These are phyloP conservation scores for Sporisorium iseilematis-ciliati DNA, from an alignment of 1,284 basidiomycete genomes.

Conservation along the genomic window DNA sequence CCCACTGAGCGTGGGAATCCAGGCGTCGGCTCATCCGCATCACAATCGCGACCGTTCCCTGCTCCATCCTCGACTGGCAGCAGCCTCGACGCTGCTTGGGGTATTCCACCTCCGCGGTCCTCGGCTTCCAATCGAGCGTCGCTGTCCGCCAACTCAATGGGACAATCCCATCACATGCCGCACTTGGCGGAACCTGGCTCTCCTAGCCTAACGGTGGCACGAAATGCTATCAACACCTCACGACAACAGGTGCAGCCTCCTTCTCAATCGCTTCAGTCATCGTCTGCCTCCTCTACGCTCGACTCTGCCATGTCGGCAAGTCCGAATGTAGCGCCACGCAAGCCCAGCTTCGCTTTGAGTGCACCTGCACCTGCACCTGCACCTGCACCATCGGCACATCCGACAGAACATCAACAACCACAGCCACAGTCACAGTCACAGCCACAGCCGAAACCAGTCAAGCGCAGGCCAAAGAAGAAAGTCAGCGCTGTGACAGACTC, in stretches of 20 bases:
- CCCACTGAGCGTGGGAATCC: too few species aligned
- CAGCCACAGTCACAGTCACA: constrained; percentile 15
- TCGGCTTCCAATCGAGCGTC: constrained; percentile 3
- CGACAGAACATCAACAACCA: constrained; percentile 14
- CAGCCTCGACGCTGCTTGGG: constrained; percentile 42
- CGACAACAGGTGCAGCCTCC: constrained; percentile 14
- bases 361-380: too few species aligned
- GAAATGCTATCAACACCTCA: constrained; percentile 13
- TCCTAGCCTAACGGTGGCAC: constrained; percentile 31
- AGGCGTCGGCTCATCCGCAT: not conserved
- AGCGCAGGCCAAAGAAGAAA: constrained; percentile 15
- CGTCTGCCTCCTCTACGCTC: constrained; percentile 28
- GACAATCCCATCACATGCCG: constrained; percentile 15
- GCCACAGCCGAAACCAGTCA: constrained; percentile 14
- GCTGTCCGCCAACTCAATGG: constrained; percentile 1
- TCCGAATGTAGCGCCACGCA: constrained; percentile 5
- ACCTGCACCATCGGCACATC: constrained; percentile 13
- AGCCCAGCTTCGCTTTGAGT: not conserved
- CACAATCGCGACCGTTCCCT: constrained; percentile 4
- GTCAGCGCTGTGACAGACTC: not conserved
- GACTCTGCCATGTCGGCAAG: constrained; percentile 35
- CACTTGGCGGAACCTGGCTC: constrained; percentile 27
- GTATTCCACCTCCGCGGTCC: constrained; percentile 7
- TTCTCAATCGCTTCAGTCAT: constrained; percentile 3
- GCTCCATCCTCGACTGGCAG: constrained; percentile 22